These are phyloP conservation scores for Pseudocercospora musae DNA, from an alignment of 2,329 filamentous ascomycete species.

Conservation along the genomic window DNA sequence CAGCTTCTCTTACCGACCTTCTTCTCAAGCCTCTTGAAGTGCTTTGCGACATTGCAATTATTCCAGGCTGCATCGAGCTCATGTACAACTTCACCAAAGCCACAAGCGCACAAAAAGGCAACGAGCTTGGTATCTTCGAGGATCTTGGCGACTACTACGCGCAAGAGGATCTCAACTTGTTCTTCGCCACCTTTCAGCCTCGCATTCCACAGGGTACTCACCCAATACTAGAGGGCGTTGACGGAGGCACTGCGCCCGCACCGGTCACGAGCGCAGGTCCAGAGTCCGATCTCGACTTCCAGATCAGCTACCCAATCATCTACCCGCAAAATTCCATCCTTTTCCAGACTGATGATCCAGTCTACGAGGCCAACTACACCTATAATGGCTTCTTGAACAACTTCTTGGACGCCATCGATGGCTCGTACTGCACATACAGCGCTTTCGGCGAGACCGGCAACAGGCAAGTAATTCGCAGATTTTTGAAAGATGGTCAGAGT, in stretches of 20 bases:
- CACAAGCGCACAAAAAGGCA: conserved; percentile 39
- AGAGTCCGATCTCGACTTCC: conserved; percentile 48
- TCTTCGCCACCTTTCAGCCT: conserved; percentile 41
- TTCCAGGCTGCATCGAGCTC: conserved; percentile 40
- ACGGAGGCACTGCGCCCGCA: conserved; percentile 29
- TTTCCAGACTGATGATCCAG: conserved; percentile 46
- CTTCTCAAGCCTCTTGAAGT: conserved; percentile 8
- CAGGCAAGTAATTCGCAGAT: conserved; percentile 4
- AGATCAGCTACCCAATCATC: conserved; percentile 50
- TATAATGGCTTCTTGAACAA: conserved; percentile 41
- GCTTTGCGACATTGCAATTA: conserved; percentile 32
- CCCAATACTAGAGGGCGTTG: conserved; percentile 28
- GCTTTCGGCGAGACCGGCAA: conserved; percentile 42
- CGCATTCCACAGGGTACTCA: conserved; percentile 22
- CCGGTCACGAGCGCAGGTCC: conserved; percentile 49
- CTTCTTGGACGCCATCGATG: conserved; percentile 49
- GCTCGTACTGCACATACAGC: conserved; percentile 51
- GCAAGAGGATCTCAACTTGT: conserved; percentile 46
- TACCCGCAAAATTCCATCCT: conserved; percentile 51
- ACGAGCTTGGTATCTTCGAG: conserved; percentile 49
- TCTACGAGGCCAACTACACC: conserved; percentile 37
- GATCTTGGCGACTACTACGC: conserved; percentile 43
- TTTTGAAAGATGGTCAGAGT: background rate
- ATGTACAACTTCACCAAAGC: conserved; percentile 46
- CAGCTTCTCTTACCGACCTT: conserved; percentile 6